Evolutionary conservation across 1,284 basidiomycete species (phyloP), one percentile per base, ranked within the genome.

Genomic region (Chalciporus sp.): DNA sequence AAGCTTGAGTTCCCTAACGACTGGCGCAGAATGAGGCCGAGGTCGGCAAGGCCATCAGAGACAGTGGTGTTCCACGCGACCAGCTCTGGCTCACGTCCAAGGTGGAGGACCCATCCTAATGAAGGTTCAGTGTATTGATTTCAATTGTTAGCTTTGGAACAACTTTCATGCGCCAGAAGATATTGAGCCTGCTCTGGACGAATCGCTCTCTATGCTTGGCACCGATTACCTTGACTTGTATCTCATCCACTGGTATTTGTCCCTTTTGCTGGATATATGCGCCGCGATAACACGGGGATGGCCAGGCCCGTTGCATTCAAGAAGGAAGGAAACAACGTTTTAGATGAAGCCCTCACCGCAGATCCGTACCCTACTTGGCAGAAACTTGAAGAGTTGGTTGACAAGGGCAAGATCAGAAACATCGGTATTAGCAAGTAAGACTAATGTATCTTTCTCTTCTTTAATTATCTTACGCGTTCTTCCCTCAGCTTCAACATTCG

Each of bases 341-440:
- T 87, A 43, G 84, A 93, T 55, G 71, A 75, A 53, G 76, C 78
- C 7, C 80, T 93, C n/a, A 88, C 84, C 7, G 83, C 82, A 19
- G 77, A 92, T 66, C 85, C 88, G 3, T 85, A 87, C 65, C 87
- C 86, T 20, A 94, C 92, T 0, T 95, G 93, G 93, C 75, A 84
- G 64, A 87, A 89, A 64, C 84, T 95, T 64, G 92, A 95, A 68
- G 85, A 87, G 61, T 67, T 94, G 66, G 83, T 89, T 20, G 80
- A 83, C 56, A 88, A 84, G 61, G 90, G 90, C 31, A 92, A 94
- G 72, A 78, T 90, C 46, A 83, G 82, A 70, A 92, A 93, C 47
- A 94, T 95, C 58, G 93, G 93, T 39, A 77, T 94, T 49, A 86
- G 85, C 85, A 88, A 88, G 85, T 86, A 56, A 55, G 80, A 56